Evolutionary conservation across 148 eudicot genomes (phyloP), one percentile per base, ranked within the genome.

Genomic region (Dianthus caryophyllus): DNA sequence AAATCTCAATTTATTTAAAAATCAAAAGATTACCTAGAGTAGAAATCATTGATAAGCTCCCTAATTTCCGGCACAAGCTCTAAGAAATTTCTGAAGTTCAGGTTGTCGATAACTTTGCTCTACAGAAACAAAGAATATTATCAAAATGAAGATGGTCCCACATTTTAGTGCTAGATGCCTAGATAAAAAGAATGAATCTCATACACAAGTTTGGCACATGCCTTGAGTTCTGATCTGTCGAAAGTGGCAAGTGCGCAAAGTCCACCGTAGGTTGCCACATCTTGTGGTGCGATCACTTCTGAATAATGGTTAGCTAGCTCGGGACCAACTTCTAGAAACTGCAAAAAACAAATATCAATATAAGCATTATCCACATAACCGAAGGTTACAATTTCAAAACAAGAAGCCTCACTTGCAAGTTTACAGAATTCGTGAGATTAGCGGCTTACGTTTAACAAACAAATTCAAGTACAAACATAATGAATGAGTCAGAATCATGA

Each of bases 221-320:
- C 98, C 98, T 93, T 93, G 64, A 93, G 87, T 73, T 93, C 98
- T 55, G 92, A 49, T 41, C 98, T 81, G 71, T 93, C 98, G 75
- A 89, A 93, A 67, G 91, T 88, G 74, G 98, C 96, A 70, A 93
- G 96, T 36, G 98, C 98, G 75, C 98, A 93, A 26, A 93, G 89
- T 74, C 96, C 96, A 70, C 98, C 98, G 74, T 93, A 93, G 49
- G 96, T 93, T 30, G 98, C 98, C 73, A 93, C 87, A 72, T 93
- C 98, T 75, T 93, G 98, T 27, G 91, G 84, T 43, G 96, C 98
- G 80, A 93, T 90, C 56, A 93, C 92, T 79, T 89, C 96, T 7
- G 83, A 80, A 72, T 87, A 93, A 78, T 72, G 75, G 87, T 86
- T 93, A 60, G 84, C 96, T 62, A 93, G 72, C 67, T 93, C 98